Evolutionary conservation across 108 stramenopile species (phyloP).

Genomic region (Skeletonema grethae): DNA sequence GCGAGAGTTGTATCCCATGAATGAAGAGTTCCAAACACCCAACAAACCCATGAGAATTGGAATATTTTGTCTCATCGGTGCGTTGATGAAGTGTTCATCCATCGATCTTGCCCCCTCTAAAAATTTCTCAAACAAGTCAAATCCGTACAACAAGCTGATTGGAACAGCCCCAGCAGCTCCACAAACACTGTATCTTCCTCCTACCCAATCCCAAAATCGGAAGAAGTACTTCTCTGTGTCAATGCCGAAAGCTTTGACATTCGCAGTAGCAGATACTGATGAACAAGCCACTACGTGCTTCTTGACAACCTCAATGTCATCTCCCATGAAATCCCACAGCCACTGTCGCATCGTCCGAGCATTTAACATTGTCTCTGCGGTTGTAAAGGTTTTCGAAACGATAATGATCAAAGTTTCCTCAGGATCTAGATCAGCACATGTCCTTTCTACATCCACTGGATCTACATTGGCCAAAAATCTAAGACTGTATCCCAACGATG

Average conservation of each 20-base stretch:
- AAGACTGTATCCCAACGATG: constrained; percentile 87
- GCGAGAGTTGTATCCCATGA: constrained; percentile 88
- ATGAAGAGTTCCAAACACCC: constrained; percentile 98
- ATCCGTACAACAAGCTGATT: constrained; percentile 92
- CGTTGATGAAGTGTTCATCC: constrained; percentile 94
- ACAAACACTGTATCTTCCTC: constrained; percentile 95
- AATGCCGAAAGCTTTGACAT: constrained; percentile 88
- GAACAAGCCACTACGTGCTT: constrained; percentile 98
- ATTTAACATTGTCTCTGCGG: constrained; percentile 99
- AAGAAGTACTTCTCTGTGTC: constrained; percentile 90
- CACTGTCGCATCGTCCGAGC: constrained; percentile 96
- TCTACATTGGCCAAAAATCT: constrained; percentile 98
- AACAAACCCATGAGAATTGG: constrained; percentile 97
- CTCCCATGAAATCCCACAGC: constrained; percentile 95
- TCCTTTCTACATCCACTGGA: constrained; percentile 97
- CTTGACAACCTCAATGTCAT: constrained; percentile 88
- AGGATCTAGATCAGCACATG: constrained; percentile 90
- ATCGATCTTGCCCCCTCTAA: constrained; percentile 94
- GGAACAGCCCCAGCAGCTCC: constrained; percentile 93
- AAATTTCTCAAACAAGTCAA: constrained; percentile 92
- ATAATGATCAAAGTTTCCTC: constrained; percentile 94
- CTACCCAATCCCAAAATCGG: constrained; percentile 97
- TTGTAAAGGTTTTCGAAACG: constrained; percentile 99
- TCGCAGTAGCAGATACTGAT: constrained; percentile 67
- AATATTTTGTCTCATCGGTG: constrained; percentile 92